Conservation (phyloP, 2,329 filamentous ascomycete genomes). For the Colletotrichum phormii region DNA sequence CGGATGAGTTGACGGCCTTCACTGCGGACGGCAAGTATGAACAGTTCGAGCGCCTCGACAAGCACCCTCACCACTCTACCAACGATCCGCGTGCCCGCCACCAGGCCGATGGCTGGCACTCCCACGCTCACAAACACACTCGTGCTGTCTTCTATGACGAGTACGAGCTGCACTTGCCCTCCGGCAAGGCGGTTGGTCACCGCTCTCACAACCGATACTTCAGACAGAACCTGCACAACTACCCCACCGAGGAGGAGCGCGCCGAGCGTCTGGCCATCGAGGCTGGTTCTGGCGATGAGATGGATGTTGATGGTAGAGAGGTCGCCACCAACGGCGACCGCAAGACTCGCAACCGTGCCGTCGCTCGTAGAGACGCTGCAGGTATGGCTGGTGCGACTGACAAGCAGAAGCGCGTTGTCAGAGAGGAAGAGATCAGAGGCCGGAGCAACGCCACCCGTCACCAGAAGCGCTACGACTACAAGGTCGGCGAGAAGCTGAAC, state of each 20-base stretch:
- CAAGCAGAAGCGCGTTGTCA: constrained; percentile 77
- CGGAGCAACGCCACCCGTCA: constrained; percentile 73
- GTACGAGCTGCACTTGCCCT: constrained; percentile 92
- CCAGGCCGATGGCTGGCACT: constrained; percentile 82
- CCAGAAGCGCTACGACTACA: constrained; percentile 73
- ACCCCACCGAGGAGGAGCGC: constrained; percentile 83
- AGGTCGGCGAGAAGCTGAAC: constrained; percentile 82
- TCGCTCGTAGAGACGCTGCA: constrained; percentile 76
- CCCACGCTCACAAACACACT: constrained; percentile 80
- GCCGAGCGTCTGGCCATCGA: constrained; percentile 74
- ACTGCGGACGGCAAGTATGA: constrained; percentile 79
- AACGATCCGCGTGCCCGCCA: constrained; percentile 78
- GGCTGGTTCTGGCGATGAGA: constrained; percentile 44
- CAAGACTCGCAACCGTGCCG: constrained; percentile 56
- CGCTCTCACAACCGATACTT: constrained; percentile 89
- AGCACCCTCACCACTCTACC: constrained; percentile 81
- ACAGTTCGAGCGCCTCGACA: constrained; percentile 77
- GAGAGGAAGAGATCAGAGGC: constrained; percentile 75
- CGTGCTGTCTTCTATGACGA: constrained; percentile 90
- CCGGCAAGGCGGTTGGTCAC: constrained; percentile 89
- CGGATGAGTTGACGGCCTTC: constrained; percentile 83
- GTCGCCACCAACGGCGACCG: constrained; percentile 47
- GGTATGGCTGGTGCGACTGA: constrained; percentile 84
- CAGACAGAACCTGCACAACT: constrained; percentile 89
- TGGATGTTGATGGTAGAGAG: constrained; percentile 51